Conservation (phyloP, 73 alveolate species). For the Paramecium octaurelia region DNA sequence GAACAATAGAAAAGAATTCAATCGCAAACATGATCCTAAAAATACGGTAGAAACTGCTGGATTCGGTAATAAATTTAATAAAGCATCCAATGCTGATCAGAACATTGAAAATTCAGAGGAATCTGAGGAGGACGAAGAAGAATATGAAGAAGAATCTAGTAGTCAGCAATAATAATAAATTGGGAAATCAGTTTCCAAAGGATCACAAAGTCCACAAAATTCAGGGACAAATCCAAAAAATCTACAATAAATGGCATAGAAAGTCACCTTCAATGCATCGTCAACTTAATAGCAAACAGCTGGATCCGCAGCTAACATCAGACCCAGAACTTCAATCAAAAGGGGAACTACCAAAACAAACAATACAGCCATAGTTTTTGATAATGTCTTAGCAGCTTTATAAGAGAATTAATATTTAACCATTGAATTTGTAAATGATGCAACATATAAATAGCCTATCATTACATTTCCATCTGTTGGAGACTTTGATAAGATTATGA, state of each 20-base stretch:
- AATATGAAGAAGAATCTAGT: neutral
- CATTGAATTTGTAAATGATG: neutral
- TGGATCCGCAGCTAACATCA: neutral
- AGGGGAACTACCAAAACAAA: neutral
- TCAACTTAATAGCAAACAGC: neutral
- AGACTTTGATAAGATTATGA: constrained; percentile 10
- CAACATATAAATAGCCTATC: neutral
- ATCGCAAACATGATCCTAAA: constrained; percentile 16
- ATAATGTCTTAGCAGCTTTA: neutral
- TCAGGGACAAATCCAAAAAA: neutral
- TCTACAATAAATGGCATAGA: neutral
- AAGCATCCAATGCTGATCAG: neutral
- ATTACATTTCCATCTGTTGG: constrained; percentile 35
- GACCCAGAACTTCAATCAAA: constrained; percentile 5
- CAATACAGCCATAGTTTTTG: constrained; percentile 4
- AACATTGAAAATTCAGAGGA: neutral
- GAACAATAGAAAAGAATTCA: neutral
- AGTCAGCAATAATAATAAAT: neutral
- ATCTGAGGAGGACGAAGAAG: neutral
- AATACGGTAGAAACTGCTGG: constrained; percentile 40
- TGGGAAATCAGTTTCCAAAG: neutral
- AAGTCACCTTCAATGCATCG: neutral
- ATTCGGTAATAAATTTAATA: neutral
- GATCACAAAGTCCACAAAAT: neutral
- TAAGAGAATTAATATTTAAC: neutral